A percentile compares a stretch with the other conserved stretches of the same genome.
phyloP scores from a whole-genome alignment of 108 stramenopile genomes.

The Fragilaria crotonensis region DNA sequence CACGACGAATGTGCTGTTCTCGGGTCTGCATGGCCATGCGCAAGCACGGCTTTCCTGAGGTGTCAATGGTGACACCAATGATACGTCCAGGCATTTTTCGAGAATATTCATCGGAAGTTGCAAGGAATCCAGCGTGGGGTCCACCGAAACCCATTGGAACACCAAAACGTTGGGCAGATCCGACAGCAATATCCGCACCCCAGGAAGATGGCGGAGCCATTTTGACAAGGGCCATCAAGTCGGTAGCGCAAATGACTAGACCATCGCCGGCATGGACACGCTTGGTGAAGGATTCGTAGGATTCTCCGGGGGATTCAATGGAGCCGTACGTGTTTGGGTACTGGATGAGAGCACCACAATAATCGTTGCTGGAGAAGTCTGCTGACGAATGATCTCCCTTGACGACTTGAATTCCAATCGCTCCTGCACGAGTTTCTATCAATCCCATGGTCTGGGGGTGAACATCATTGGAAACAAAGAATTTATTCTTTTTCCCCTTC shows the following conservation, averaged over 20 bases:
- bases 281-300: slow-evolving; percentile 67
- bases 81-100: slow-evolving; percentile 98
- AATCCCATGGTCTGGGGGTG: slow-evolving; percentile 96
- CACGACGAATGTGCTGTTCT: slow-evolving; percentile 97
- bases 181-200: slow-evolving; percentile 98
- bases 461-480: slow-evolving; percentile 90
- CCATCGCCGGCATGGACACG: slow-evolving; percentile 72
- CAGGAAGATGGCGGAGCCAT: slow-evolving; percentile 86
- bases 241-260: slow-evolving; percentile 93
- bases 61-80: slow-evolving; percentile 93
- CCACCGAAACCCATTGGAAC: slow-evolving; percentile 99
- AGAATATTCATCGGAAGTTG: slow-evolving; percentile 85
- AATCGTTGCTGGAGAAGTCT: slow-evolving; percentile 73
- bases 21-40: slow-evolving; percentile 99
- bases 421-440: slow-evolving; percentile 87
- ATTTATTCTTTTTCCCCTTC: slow-evolving; percentile 83
- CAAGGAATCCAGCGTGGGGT: slow-evolving; percentile 97
- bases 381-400: slow-evolving; percentile 72
- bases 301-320: slow-evolving; percentile 74
- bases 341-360: slow-evolving; percentile 94
- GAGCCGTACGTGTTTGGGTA: slow-evolving; percentile 97
- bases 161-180: slow-evolving; percentile 97
- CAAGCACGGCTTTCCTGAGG: slow-evolving; percentile 86
- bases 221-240: slow-evolving; percentile 91
- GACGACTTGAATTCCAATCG: slow-evolving; percentile 86